Conservation (phyloP, 1,284 basidiomycete genomes). For the Marasmius sp. region DNA sequence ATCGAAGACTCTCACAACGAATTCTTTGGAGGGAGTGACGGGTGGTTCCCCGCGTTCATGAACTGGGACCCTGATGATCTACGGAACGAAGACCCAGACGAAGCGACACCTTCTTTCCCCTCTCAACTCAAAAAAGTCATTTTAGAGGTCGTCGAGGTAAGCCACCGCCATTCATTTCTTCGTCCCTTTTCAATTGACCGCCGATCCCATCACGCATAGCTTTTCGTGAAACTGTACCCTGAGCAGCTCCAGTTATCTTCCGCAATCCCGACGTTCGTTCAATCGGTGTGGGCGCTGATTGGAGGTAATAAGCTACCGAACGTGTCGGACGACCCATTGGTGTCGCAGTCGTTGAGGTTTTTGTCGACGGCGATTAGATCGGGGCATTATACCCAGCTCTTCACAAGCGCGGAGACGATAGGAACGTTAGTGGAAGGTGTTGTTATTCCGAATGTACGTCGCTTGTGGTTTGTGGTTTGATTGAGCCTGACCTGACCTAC, state of each 20-base stretch:
- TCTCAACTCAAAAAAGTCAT: constrained; percentile 89
- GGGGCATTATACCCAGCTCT: constrained; percentile 71
- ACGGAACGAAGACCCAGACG: constrained; percentile 82
- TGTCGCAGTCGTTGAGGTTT: constrained; percentile 92
- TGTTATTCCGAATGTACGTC: constrained; percentile 79
- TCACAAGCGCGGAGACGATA: constrained; percentile 78
- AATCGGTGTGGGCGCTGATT: constrained; percentile 89
- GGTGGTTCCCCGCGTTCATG: constrained; percentile 80
- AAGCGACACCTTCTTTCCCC: constrained; percentile 77
- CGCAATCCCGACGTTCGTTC: constrained; percentile 82
- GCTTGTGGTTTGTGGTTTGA: too few species aligned
- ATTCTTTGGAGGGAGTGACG: constrained; percentile 72
- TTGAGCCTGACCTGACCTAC: too few species aligned
- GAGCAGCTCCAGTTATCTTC: constrained; percentile 76
- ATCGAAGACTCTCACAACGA: constrained; percentile 88
- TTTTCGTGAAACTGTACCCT: constrained; percentile 90
- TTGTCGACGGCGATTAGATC: constrained; percentile 91
- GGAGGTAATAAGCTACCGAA: constrained; percentile 70
- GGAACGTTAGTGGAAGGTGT: constrained; percentile 87
- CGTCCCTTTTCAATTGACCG: not conserved
- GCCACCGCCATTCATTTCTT: not conserved
- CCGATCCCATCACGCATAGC: constrained; percentile 36
- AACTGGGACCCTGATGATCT: constrained; percentile 76
- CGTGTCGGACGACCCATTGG: constrained; percentile 83
- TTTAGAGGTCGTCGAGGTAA: constrained; percentile 86